Percentiles rank a stretch among this genome's conserved stretches.
Evolutionary conservation across 192 early-diverging fungal genomes (phyloP).

Genomic region (Backusella westeae): DNA sequence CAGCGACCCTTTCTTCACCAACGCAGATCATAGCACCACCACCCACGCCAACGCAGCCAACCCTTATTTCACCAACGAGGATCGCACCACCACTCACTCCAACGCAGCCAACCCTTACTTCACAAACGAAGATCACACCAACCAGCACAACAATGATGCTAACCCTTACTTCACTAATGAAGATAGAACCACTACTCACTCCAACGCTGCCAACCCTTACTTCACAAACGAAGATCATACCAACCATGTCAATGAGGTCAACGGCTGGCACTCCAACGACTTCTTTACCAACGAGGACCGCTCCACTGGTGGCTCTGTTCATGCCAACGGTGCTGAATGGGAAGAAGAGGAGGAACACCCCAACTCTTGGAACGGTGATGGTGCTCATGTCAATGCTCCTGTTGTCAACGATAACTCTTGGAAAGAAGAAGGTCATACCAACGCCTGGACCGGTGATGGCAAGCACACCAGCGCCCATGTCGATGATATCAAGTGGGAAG

Average conservation of each 20-base stretch:
- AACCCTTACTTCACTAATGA: constrained; percentile 5
- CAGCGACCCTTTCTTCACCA: not conserved
- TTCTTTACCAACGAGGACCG: not conserved
- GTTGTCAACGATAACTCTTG: not conserved
- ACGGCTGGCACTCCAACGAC: not conserved
- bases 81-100: not conserved
- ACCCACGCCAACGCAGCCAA: constrained; percentile 5
- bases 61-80: not conserved
- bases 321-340: constrained; percentile 8
- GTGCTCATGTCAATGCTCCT: not conserved
- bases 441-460: not conserved
- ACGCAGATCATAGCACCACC: not conserved
- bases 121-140: not conserved
- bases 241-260: not conserved
- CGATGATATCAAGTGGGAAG: not conserved
- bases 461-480: not conserved
- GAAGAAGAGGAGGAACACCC: not conserved
- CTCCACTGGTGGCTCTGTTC: not conserved
- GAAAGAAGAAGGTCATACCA: not conserved
- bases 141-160: not conserved
- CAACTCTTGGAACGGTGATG: not conserved
- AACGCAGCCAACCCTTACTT: not conserved
- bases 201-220: not conserved
- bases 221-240: constrained; percentile 8
- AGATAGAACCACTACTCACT: not conserved